Evolutionary conservation across 371 early-diverging fungal genomes (phyloP).

Genomic region (Syncephalis fuscata): DNA sequence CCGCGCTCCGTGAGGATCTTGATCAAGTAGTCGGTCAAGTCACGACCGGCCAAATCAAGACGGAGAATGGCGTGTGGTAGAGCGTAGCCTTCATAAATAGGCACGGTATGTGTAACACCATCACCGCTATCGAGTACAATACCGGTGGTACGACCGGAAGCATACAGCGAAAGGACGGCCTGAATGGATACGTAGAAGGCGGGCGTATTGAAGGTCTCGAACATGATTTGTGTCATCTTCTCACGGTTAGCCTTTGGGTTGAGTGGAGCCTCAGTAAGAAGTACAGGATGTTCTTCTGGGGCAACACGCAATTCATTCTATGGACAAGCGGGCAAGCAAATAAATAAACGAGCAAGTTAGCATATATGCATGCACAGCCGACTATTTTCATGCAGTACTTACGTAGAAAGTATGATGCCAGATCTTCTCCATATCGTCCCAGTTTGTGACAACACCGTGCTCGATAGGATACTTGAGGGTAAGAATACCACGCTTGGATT

Average conservation of each 20-base stretch:
- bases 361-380: background rate
- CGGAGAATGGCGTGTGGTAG: conserved; percentile 98
- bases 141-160: conserved; percentile 99
- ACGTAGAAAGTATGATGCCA: conserved; percentile 99
- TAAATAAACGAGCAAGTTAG: background rate
- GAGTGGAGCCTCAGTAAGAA: conserved; percentile 98
- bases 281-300: conserved; percentile 95
- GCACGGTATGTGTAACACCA: conserved; percentile 99
- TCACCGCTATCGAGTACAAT: conserved; percentile 99
- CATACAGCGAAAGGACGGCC: conserved; percentile 94
- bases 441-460: conserved; percentile 99
- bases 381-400: conserved; percentile 2
- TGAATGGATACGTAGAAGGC: conserved; percentile 99
- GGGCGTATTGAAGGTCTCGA: conserved; percentile 98
- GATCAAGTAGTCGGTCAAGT: conserved; percentile 96
- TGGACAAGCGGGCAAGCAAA: too few species aligned
- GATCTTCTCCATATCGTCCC: conserved; percentile 99
- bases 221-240: conserved; percentile 99
- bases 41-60: conserved; percentile 91
- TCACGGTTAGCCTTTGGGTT: conserved; percentile 99
- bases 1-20: conserved; percentile 98
- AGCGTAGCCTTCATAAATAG: conserved; percentile 99
- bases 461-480: conserved; percentile 99
- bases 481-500: conserved; percentile 98
- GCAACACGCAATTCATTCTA: conserved; percentile 70